phyloP scores from a whole-genome alignment of 2,329 filamentous ascomycete genomes.

The Sordariomycetes sp. region DNA sequence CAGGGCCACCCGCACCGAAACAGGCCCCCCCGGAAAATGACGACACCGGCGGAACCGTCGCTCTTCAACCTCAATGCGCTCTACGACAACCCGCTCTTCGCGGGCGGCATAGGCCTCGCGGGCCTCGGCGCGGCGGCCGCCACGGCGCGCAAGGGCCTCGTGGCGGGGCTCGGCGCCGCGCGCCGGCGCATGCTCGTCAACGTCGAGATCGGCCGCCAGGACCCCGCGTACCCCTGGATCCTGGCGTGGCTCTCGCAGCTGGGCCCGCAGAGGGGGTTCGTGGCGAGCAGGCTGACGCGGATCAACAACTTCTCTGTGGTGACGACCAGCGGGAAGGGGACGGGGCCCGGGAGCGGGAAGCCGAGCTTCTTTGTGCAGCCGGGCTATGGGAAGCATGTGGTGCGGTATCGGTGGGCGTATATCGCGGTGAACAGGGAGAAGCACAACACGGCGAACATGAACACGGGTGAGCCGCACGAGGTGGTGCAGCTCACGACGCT shows the following conservation, averaged over 20 bases:
- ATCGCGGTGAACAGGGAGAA: slow-evolving; percentile 80
- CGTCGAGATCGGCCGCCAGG: slow-evolving; percentile 88
- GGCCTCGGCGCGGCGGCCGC: slow-evolving; percentile 72
- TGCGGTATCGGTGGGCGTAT: slow-evolving; percentile 78
- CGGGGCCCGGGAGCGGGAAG: slow-evolving; percentile 42
- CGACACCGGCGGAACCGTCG: slow-evolving; percentile 8
- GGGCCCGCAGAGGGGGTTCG: slow-evolving; percentile 60
- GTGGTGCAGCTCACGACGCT: slow-evolving; percentile 85
- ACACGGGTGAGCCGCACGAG: slow-evolving; percentile 83
- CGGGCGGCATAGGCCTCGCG: slow-evolving; percentile 77
- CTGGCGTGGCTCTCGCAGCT: slow-evolving; percentile 87
- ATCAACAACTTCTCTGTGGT: slow-evolving; percentile 46
- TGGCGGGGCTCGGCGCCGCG: slow-evolving; percentile 59
- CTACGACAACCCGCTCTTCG: slow-evolving; percentile 50
- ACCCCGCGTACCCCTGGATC: slow-evolving; percentile 88
- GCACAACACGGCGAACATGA: slow-evolving; percentile 67
- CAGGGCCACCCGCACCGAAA: background rate
- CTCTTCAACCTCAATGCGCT: slow-evolving; percentile 40
- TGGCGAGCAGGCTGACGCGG: slow-evolving; percentile 43
- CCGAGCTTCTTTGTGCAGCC: slow-evolving; percentile 83
- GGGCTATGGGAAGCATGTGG: slow-evolving; percentile 76
- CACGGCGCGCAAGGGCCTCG: slow-evolving; percentile 64
- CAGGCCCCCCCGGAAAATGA: background rate
- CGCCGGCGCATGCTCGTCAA: slow-evolving; percentile 83
- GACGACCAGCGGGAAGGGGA: slow-evolving; percentile 33